phyloP scores from a whole-genome alignment of 2,329 filamentous ascomycete genomes.

The Cephalotrichum gorgonifer region DNA sequence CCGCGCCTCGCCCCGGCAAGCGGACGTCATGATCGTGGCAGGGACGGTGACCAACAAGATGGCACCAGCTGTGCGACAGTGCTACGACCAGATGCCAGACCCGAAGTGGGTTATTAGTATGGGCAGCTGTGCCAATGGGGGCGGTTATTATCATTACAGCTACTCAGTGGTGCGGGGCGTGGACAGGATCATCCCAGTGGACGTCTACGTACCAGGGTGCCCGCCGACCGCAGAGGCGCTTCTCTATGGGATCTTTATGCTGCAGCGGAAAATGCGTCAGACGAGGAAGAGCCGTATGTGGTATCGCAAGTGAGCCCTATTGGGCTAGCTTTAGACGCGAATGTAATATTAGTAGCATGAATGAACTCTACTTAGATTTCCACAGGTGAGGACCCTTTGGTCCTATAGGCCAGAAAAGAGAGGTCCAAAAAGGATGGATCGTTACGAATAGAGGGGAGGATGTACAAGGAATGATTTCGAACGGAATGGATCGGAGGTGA shows the following conservation, averaged over 20 bases:
- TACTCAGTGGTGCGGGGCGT: slow-evolving; percentile 68
- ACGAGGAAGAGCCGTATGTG: slow-evolving; percentile 46
- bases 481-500: no score
- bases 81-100: slow-evolving; percentile 94
- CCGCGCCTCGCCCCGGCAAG: slow-evolving; percentile 76
- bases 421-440: no score
- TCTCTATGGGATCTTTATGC: slow-evolving; percentile 62
- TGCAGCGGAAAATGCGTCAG: slow-evolving; percentile 66
- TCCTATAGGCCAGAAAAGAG: no score
- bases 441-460: no score
- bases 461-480: no score
- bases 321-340: background rate
- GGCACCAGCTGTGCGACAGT: slow-evolving; percentile 79
- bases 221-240: slow-evolving; percentile 51
- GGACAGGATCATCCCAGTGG: slow-evolving; percentile 68
- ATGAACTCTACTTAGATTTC: no score
- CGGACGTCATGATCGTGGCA: slow-evolving; percentile 89
- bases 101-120: slow-evolving; percentile 78
- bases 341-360: no score
- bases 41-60: slow-evolving; percentile 95
- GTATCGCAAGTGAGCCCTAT: slow-evolving; percentile 40
- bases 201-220: slow-evolving; percentile 72
- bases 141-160: slow-evolving; percentile 80
- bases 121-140: slow-evolving; percentile 77
- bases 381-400: no score